Percentiles rank a stretch among this genome's conserved stretches.
These are phyloP conservation scores for Jaenimonas drosophilae DNA, from an alignment of 208 protist genomes.

Conservation along the genomic window DNA sequence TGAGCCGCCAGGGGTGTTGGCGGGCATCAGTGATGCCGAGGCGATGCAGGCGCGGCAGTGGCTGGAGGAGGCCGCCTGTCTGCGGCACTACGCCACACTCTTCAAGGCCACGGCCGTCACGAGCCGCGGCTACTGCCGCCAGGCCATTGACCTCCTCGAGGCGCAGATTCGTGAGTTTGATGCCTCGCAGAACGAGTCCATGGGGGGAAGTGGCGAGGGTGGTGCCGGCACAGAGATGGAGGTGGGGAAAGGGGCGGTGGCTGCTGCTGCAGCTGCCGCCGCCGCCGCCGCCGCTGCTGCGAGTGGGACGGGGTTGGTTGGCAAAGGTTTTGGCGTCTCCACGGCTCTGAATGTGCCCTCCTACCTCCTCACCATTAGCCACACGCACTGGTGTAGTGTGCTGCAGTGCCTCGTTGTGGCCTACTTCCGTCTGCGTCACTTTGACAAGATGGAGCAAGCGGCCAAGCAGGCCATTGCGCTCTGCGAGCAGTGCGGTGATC, in stretches of 20 bases:
- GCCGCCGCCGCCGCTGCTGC: not conserved
- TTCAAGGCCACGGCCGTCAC: slow-evolving; percentile 3
- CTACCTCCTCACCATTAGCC: slow-evolving; percentile 25
- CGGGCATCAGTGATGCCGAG: not conserved
- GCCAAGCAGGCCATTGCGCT: slow-evolving; percentile 23
- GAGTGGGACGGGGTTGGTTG: slow-evolving; percentile 6
- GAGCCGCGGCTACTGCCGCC: slow-evolving; percentile 6
- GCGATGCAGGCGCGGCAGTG: slow-evolving; percentile 3
- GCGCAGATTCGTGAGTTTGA: slow-evolving; percentile 4
- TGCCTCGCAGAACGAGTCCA: not conserved
- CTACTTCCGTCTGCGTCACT: slow-evolving; percentile 30
- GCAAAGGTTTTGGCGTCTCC: slow-evolving; percentile 11
- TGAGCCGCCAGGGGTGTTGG: not conserved
- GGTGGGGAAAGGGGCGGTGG: not conserved
- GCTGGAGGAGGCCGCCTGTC: slow-evolving; percentile 10
- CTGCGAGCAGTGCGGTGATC: slow-evolving; percentile 36
- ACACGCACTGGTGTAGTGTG: slow-evolving; percentile 38
- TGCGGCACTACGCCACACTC: slow-evolving; percentile 16
- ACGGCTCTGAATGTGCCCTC: slow-evolving; percentile 16
- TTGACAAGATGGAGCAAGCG: slow-evolving; percentile 13
- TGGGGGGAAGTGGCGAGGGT: not conserved
- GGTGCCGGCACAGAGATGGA: not conserved
- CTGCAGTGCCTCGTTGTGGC: slow-evolving; percentile 18
- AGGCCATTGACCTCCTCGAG: slow-evolving; percentile 5
- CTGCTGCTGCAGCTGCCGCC: not conserved